phyloP scores from a whole-genome alignment of 306 rosid genomes.

The Cicer pinnatifidum region DNA sequence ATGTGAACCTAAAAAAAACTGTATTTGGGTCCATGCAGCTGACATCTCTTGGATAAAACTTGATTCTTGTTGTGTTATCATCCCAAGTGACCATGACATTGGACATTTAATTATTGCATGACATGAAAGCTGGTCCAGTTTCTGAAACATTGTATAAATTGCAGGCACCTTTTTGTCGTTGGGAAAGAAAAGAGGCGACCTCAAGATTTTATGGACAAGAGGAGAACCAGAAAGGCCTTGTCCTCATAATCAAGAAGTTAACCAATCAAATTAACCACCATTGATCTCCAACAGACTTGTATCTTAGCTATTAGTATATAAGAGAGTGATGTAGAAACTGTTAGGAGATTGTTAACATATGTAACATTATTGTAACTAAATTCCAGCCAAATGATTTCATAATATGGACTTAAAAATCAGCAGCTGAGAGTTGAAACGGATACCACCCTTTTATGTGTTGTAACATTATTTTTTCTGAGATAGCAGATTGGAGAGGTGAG shows the following conservation, averaged over 20 bases:
- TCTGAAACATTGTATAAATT: conserved; percentile 33
- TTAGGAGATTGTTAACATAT: conserved; percentile 54
- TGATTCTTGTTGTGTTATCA: conserved; percentile 3
- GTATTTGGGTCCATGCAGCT: not conserved
- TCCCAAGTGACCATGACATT: not conserved
- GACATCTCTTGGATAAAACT: not conserved
- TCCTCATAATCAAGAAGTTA: conserved; percentile 71
- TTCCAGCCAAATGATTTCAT: conserved; percentile 32
- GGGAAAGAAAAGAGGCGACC: conserved; percentile 95
- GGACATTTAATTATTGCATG: conserved; percentile 6
- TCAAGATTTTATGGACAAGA: conserved; percentile 84
- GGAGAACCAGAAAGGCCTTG: conserved; percentile 91
- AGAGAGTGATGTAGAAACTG: conserved; percentile 41
- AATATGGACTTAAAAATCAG: conserved; percentile 35
- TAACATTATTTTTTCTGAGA: conserved; percentile 13
- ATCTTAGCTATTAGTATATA: conserved; percentile 46
- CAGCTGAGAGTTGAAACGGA: conserved; percentile 25
- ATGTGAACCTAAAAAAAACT: no score
- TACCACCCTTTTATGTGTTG: not conserved
- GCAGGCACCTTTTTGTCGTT: conserved; percentile 87
- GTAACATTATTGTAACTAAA: conserved; percentile 45
- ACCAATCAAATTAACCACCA: conserved; percentile 53
- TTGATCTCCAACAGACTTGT: conserved; percentile 43
- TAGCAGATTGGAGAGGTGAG: not conserved
- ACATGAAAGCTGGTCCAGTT: conserved; percentile 6